phyloP scores from a whole-genome alignment of 2,329 filamentous ascomycete genomes.

The Aspergillus thermomutatus region DNA sequence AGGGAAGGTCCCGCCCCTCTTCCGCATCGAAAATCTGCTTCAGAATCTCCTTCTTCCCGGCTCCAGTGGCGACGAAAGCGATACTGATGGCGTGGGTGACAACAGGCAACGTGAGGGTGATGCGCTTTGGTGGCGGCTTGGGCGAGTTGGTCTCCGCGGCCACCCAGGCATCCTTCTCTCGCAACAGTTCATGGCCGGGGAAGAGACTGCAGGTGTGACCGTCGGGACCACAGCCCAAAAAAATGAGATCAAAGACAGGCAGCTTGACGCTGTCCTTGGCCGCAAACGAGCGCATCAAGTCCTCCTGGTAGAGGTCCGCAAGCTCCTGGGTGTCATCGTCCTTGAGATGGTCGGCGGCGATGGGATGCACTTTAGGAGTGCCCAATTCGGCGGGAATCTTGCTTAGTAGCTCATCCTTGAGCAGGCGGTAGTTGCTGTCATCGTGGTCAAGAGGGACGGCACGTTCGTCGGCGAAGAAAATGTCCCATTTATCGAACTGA shows the following conservation, averaged over 20 bases:
- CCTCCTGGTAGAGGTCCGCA: constrained; percentile 89
- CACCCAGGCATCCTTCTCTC: constrained; percentile 88
- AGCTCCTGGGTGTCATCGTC: constrained; percentile 87
- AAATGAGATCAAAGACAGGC: constrained; percentile 89
- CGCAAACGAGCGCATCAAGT: constrained; percentile 80
- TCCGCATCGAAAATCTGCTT: constrained; percentile 85
- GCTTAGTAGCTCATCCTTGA: constrained; percentile 83
- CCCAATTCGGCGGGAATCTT: constrained; percentile 71
- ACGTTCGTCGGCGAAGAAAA: constrained; percentile 98
- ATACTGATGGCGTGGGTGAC: constrained; percentile 82
- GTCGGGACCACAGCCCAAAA: constrained; percentile 91
- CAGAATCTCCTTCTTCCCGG: constrained; percentile 84
- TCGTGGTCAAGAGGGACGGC: constrained; percentile 86
- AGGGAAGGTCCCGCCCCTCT: constrained; percentile 71
- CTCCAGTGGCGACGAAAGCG: constrained; percentile 88
- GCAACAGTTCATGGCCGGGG: constrained; percentile 80
- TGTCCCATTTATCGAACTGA: constrained; percentile 86
- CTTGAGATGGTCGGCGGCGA: constrained; percentile 63
- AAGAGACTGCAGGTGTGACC: constrained; percentile 97
- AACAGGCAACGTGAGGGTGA: constrained; percentile 89
- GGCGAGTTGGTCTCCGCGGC: constrained; percentile 88
- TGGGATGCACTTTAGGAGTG: constrained; percentile 71
- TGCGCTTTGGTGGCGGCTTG: constrained; percentile 86
- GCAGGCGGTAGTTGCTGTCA: constrained; percentile 89
- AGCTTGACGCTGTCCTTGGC: constrained; percentile 90